Conservation (phyloP, 805 yeast species). For the Starmerella sp. region DNA sequence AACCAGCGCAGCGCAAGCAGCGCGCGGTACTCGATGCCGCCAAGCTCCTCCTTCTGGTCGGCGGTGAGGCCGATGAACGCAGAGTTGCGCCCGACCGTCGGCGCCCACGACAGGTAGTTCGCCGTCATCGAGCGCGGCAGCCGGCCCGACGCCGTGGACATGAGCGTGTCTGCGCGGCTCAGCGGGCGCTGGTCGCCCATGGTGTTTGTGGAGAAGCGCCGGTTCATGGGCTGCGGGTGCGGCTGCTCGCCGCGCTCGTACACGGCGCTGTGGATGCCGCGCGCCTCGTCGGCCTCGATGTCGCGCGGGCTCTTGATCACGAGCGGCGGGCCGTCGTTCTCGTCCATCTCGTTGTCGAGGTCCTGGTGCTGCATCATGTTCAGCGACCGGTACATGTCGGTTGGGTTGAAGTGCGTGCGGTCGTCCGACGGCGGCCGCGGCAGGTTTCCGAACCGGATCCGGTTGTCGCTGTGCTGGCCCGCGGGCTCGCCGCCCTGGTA, state of each 20-base stretch:
- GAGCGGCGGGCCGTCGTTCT: constrained; percentile 65
- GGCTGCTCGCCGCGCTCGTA: constrained; percentile 2
- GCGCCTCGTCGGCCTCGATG: constrained; percentile 33
- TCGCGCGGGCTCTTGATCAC: constrained; percentile 72
- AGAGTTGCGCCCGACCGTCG: constrained; percentile 87
- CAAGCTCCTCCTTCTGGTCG: constrained; percentile 83
- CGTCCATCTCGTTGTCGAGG: constrained; percentile 26
- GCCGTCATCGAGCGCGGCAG: constrained; percentile 25
- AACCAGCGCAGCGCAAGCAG: constrained; percentile 55
- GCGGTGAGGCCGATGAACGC: constrained; percentile 73
- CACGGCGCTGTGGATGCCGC: constrained; percentile 22
- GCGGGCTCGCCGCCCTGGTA: background rate
- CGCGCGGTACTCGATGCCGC: constrained; percentile 95
- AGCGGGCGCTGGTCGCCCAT: background rate
- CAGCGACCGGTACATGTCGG: constrained; percentile 74
- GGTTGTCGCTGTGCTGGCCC: constrained; percentile 4
- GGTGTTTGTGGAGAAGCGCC: constrained; percentile 6
- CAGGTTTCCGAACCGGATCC: constrained; percentile 46
- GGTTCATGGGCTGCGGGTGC: background rate
- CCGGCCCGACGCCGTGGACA: constrained; percentile 10
- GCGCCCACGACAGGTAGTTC: constrained; percentile 73
- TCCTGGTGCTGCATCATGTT: constrained; percentile 50
- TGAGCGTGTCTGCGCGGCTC: constrained; percentile 11
- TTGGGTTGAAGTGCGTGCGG: constrained; percentile 40
- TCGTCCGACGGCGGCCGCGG: constrained; percentile 35